Evolutionary conservation across 1,139 yeast genomes (phyloP), one percentile per base, ranked within the genome.

Genomic region (Blastobotrys niveus): DNA sequence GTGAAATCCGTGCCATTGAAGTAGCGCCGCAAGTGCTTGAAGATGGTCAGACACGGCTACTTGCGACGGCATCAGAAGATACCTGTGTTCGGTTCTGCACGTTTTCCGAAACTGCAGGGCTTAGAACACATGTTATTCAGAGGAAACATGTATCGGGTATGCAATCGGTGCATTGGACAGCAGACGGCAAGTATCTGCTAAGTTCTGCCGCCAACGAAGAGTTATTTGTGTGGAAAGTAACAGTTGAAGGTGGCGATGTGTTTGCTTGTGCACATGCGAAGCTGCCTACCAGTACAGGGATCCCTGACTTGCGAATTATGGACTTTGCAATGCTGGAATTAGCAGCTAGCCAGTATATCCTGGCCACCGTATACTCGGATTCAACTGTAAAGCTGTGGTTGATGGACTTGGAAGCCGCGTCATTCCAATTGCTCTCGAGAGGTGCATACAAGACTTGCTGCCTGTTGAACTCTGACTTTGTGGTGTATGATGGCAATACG

Each of bases 131-230:
- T 38, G 80, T 91, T 81, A 74, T 82, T 2, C 72, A 82, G 61
- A 77, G 89, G 59, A 77, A 78, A 48, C 98, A 91, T 61, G 82
- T 87, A 2, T 86, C 96, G 1, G 97, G 97, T 0, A 65, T 91
- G 44, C 97, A 89, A 60, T 73, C 76, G 39, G 72, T 85, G 14
- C 78, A 76, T 48, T 84, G 89, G 64, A 66, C 86, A 21, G 48
- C 55, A 0, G 64, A 72, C 9, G 65, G 71, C 30, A 60, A 71
- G 6, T 78, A 72, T 29, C 67, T 88, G 51, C 65, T 79, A 18
- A 73, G 84, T 3, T 79, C 91, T 1, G 91, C 95, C 9, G 97
- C 95, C 0, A 77, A 93, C 57, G 98, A 91, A 61, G 98, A 91
- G 64, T 74, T 91, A 41, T 75, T 76, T 49, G 66, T 87, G 7